A percentile compares a stretch with the other conserved stretches of the same genome.
These are phyloP conservation scores for Diaporthe humulicola DNA, from an alignment of 2,329 filamentous ascomycete species.

Conservation along the genomic window DNA sequence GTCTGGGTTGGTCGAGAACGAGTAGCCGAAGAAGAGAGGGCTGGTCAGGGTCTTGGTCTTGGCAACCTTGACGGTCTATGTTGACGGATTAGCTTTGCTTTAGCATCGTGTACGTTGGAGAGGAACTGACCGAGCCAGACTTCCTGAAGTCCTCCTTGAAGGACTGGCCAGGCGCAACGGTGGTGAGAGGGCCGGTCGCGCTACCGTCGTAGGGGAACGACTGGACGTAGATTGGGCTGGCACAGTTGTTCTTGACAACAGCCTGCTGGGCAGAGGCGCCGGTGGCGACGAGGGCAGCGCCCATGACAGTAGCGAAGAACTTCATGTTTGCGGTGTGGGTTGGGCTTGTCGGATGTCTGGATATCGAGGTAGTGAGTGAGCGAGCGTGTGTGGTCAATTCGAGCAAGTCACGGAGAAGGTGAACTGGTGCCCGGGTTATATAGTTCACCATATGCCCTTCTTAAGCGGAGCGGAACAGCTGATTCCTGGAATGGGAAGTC, in stretches of 20 bases:
- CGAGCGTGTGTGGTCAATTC: not conserved
- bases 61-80: slow-evolving; percentile 57
- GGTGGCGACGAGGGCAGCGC: slow-evolving; percentile 50
- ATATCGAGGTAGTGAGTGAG: not conserved
- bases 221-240: slow-evolving; percentile 52
- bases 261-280: slow-evolving; percentile 52
- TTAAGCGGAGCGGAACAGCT: slow-evolving; percentile 8
- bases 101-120: no score
- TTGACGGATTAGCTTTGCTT: not conserved
- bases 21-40: slow-evolving; percentile 59
- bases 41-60: slow-evolving; percentile 51
- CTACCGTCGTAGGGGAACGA: slow-evolving; percentile 52
- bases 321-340: slow-evolving; percentile 45
- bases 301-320: slow-evolving; percentile 45
- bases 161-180: slow-evolving; percentile 49
- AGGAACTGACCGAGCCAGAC: slow-evolving; percentile 52
- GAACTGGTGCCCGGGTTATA: not conserved
- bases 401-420: not conserved
- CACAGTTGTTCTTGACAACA: slow-evolving; percentile 53
- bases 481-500: slow-evolving; percentile 20
- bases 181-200: slow-evolving; percentile 49
- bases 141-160: slow-evolving; percentile 53
- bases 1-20: slow-evolving; percentile 51
- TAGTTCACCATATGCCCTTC: not conserved
- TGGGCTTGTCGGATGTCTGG: not conserved